Evolutionary conservation across 2,329 filamentous ascomycete genomes (phyloP).

Genomic region (Aspergillus flavus): DNA sequence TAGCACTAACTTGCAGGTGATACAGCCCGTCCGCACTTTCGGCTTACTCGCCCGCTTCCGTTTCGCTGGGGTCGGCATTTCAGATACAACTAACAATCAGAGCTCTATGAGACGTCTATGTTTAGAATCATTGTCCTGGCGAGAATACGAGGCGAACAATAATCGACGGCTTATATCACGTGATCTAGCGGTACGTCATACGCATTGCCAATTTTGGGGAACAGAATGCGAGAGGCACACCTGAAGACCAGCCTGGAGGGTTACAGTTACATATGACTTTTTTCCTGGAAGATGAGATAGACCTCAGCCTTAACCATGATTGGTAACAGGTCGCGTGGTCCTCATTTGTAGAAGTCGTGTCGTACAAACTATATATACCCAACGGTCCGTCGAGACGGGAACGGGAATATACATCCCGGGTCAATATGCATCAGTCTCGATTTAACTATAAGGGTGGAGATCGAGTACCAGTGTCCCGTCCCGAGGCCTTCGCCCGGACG

Average conservation of each 20-base stretch:
- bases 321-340: not conserved
- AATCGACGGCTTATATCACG: not conserved
- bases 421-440: too few species aligned
- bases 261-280: too few species aligned
- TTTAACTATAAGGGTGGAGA: too few species aligned
- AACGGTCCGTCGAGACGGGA: not conserved
- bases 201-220: too few species aligned
- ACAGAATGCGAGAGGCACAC: too few species aligned
- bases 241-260: too few species aligned
- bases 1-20: constrained; percentile 68
- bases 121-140: not conserved
- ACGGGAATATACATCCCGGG: not conserved
- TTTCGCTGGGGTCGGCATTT: not conserved
- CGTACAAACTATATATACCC: not conserved
- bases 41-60: constrained; percentile 2
- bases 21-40: constrained; percentile 56
- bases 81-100: too few species aligned
- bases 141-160: too few species aligned
- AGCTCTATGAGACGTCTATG: not conserved
- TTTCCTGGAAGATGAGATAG: not conserved
- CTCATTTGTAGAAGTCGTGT: not conserved
- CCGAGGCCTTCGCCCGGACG: too few species aligned
- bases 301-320: not conserved
- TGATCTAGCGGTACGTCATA: not conserved
- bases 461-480: too few species aligned